phyloP scores from a whole-genome alignment of 176 grass and related monocot genomes.

The Lolium perenne region DNA sequence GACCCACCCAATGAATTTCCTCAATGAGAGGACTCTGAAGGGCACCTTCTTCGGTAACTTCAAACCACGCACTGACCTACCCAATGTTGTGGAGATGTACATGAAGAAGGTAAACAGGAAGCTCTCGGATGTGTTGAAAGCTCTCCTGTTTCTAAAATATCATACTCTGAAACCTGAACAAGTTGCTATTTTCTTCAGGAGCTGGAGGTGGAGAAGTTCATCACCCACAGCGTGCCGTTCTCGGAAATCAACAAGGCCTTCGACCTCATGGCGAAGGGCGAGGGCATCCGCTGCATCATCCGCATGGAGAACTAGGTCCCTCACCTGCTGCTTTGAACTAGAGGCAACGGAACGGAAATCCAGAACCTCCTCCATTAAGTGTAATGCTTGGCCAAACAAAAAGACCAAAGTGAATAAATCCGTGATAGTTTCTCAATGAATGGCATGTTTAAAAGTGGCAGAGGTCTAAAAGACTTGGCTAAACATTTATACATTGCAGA shows the following conservation, averaged over 20 bases:
- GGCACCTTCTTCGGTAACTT: slow-evolving; percentile 94
- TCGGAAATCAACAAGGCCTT: slow-evolving; percentile 83
- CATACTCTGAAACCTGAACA: not conserved
- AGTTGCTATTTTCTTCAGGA: slow-evolving; percentile 36
- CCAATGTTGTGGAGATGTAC: slow-evolving; percentile 78
- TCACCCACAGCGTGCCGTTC: slow-evolving; percentile 72
- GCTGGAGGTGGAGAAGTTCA: slow-evolving; percentile 89
- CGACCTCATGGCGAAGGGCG: slow-evolving; percentile 72
- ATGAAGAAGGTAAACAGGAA: slow-evolving; percentile 56
- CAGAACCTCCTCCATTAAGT: too few species aligned
- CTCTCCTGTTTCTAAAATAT: not conserved
- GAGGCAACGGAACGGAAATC: too few species aligned
- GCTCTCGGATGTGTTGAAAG: too few species aligned
- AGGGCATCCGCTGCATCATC: slow-evolving; percentile 87
- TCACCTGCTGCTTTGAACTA: too few species aligned
- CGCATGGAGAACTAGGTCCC: slow-evolving; percentile 60
- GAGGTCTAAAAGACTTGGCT: too few species aligned
- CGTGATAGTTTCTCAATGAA: too few species aligned
- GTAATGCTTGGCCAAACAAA: too few species aligned
- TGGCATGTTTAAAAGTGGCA: too few species aligned
- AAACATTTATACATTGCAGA: too few species aligned
- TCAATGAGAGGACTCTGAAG: slow-evolving; percentile 89
- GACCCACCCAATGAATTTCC: slow-evolving; percentile 80
- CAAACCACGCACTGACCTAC: slow-evolving; percentile 80
- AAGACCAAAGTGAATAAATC: too few species aligned